A percentile compares a stretch with the other conserved stretches of the same genome.
Evolutionary conservation across 2,329 filamentous ascomycete species (phyloP).

Genomic region (Penicillium hordei): DNA sequence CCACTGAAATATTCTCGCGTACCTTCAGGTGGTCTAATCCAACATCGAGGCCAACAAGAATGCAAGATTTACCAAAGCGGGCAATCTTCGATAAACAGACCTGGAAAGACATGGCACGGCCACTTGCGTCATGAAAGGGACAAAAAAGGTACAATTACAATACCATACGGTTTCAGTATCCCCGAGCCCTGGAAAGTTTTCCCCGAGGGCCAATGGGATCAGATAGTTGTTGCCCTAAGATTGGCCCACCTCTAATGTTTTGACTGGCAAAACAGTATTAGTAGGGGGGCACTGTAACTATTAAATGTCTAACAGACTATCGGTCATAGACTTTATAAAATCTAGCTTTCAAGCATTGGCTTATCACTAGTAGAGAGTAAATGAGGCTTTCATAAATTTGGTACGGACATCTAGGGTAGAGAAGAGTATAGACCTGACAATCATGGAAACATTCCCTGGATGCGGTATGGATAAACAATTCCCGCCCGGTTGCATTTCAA

Average conservation of each 20-base stretch:
- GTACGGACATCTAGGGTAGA: too few species aligned
- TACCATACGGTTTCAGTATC: not conserved
- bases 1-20: not conserved
- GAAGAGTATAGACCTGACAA: not conserved
- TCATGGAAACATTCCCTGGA: not conserved
- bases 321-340: not conserved
- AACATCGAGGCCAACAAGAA: slow-evolving; percentile 6
- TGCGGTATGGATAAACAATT: slow-evolving; percentile 4
- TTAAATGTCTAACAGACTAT: not conserved
- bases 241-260: not conserved
- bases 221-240: not conserved
- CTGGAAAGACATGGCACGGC: slow-evolving; percentile 11
- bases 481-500: not conserved
- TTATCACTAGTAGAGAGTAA: not conserved
- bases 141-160: not conserved
- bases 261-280: not conserved
- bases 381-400: not conserved
- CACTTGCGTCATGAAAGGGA: slow-evolving; percentile 20
- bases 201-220: not conserved
- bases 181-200: not conserved
- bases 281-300: not conserved
- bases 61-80: slow-evolving; percentile 8
- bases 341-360: not conserved
- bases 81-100: slow-evolving; percentile 1
- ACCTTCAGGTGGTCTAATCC: not conserved